Evolutionary conservation across 331 rosid genomes (phyloP).

Genomic region (Malus hybrid): DNA sequence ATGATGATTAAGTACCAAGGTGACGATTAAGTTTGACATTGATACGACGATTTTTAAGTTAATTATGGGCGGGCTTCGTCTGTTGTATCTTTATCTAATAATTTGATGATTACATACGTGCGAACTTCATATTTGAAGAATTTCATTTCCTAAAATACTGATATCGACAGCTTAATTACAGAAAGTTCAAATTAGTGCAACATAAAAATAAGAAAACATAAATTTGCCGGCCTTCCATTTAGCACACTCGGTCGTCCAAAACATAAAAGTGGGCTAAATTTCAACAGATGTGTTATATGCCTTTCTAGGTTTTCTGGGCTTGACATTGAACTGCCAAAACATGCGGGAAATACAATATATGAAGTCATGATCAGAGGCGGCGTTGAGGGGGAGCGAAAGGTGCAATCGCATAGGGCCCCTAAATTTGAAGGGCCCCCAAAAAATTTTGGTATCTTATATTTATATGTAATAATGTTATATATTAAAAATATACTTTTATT

Average conservation of each 20-base stretch:
- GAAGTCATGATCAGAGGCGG: too few species aligned
- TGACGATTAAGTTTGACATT: neutral
- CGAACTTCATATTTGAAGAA: neutral
- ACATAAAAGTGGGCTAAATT: neutral
- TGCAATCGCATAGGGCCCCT: too few species aligned
- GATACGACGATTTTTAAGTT: neutral
- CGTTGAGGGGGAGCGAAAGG: too few species aligned
- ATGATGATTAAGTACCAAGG: too few species aligned
- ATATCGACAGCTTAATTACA: neutral
- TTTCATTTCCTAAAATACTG: neutral
- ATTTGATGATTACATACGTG: neutral
- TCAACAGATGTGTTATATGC: neutral
- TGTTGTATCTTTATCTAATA: neutral
- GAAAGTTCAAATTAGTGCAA: neutral
- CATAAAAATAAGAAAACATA: neutral
- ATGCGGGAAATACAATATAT: neutral
- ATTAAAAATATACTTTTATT: too few species aligned
- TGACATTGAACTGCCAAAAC: neutral
- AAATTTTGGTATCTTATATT: too few species aligned
- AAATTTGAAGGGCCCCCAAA: too few species aligned
- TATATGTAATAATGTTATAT: too few species aligned
- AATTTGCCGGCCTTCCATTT: neutral
- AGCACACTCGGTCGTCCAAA: neutral
- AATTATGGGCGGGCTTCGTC: neutral
- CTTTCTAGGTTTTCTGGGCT: neutral